Evolutionary conservation across 2,329 filamentous ascomycete species (phyloP), one percentile per base, ranked within the genome.

Genomic region (Trichoderma semiorbis): DNA sequence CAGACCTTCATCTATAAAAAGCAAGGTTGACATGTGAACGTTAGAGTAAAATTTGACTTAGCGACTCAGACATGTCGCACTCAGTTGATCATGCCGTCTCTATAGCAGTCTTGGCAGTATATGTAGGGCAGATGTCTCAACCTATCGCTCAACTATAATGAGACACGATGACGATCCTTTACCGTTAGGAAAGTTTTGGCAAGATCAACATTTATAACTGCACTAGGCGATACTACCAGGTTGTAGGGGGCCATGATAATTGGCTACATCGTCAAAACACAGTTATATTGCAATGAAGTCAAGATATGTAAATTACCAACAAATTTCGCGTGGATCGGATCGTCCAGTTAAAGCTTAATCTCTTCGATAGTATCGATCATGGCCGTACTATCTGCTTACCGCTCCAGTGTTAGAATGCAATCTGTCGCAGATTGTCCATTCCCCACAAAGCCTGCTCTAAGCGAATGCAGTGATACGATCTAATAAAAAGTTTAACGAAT

Each of bases 71-170:
- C 47, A 24, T 53, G 47, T 53, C 47, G n/a, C 47, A 53, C 21
- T 53, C 11, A 53, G 6, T 53, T 53, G 11, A 53, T 53, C 47
- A 53, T 53, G 47, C n/a, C n/a, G 43, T 53, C 47, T 14, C n/a
- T 53, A 14, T 53, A 14, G 11, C 5, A 53, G 32, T 28, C 26
- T 28, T 28, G 26, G 26, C 26, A 28, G 18, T 43, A 3, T 24
- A 53, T 24, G 47, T 53, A 53, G 47, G 47, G 47, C n/a, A 12
- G n/a, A 53, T 53, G 47, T 53, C 47, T 53, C 18, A 53, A 53
- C 47, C 47, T 53, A 53, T 53, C n/a, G 47, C 47, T 53, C 47
- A 11, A 53, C n/a, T 53, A 53, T 53, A 24, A 12, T 53, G 21
- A 53, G n/a, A 53, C 47, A 53, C 47, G 11, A 53, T 24, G 47